Base-by-base conservation (phyloP, 495 filamentous ascomycete genomes). In the Oidiodendron maius region DNA sequence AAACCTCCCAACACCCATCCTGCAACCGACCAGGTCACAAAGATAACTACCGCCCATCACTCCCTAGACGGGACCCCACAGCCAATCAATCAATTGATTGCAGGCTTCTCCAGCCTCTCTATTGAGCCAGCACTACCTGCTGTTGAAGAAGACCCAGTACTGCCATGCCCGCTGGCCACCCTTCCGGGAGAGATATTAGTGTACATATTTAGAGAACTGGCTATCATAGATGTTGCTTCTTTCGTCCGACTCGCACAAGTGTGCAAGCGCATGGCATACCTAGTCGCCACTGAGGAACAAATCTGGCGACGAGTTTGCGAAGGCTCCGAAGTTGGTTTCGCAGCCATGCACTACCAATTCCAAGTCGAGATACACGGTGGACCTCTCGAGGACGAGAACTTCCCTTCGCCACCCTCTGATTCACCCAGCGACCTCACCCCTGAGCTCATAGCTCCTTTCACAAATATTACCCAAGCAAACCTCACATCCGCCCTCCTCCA, bases 271-370 rank as follows among this genome's bases (percentile, higher is more conserved):
- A 69, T 98, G 22, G 89, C 93, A 32, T 96, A 83, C 61, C 74
- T 96, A 22, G 87, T 95, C 16, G 64, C 77, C 1, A 86, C 84
- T 40, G 91, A 97, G 58, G 86, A 96, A 50, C 72, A 74, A n/a
- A 87, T 96, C 54, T 98, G 93, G 93, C 84, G 79, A 53, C 80
- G 82, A 34, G 61, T 96, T 5, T 89, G 86, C 49, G 62, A 83
- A 21, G 80, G 79, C 1, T 49, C 56, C 9, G 77, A 91, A 61
- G 81, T 87, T 55, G 91, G 90, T 23, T 87, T 97, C 64, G 76
- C 62, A 18, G 77, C 78, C 17, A 96, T 96, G 89, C 84, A 88
- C 58, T 94, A 93, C 67, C 65, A 82, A 44, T 97, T 80, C 68
- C 71, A 74, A 12, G 78, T 74, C 43, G 74, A 77, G 41, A 64